phyloP scores from a whole-genome alignment of 345 rosid genomes.

The Gossypium bickii region DNA sequence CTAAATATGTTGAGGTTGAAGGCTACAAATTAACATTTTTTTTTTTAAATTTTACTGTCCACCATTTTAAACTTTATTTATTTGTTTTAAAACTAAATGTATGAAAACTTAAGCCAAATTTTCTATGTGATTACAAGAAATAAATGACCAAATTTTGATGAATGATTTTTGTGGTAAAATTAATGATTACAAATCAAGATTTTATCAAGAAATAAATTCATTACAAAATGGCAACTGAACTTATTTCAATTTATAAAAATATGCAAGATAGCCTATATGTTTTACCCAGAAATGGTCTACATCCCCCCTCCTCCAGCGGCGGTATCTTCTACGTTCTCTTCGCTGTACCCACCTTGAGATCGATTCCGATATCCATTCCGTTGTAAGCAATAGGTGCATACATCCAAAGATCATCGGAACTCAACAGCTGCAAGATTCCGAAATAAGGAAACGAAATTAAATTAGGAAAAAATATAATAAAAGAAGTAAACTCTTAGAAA shows the following conservation, averaged over 20 bases:
- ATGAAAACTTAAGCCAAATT: no score
- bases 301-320: neutral
- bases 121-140: neutral
- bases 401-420: constrained; percentile 94
- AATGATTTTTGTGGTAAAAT: neutral
- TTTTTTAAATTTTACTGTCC: no score
- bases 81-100: no score
- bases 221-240: constrained; percentile 16
- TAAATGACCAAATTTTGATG: neutral
- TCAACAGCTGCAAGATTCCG: constrained; percentile 46
- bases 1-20: no score
- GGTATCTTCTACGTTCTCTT: constrained; percentile 19
- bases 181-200: constrained; percentile 2
- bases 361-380: constrained; percentile 72
- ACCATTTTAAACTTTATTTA: no score
- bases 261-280: neutral
- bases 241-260: constrained; percentile 13
- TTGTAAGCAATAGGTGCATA: constrained; percentile 86
- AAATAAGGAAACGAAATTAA: neutral
- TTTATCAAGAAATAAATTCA: constrained; percentile 6
- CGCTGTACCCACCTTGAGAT: constrained; percentile 32
- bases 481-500: neutral
- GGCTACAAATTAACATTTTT: no score
- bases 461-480: neutral
- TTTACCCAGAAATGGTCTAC: neutral